Evolutionary conservation across 2,329 filamentous ascomycete genomes (phyloP).

Genomic region (Rhynchosporium graminicola): DNA sequence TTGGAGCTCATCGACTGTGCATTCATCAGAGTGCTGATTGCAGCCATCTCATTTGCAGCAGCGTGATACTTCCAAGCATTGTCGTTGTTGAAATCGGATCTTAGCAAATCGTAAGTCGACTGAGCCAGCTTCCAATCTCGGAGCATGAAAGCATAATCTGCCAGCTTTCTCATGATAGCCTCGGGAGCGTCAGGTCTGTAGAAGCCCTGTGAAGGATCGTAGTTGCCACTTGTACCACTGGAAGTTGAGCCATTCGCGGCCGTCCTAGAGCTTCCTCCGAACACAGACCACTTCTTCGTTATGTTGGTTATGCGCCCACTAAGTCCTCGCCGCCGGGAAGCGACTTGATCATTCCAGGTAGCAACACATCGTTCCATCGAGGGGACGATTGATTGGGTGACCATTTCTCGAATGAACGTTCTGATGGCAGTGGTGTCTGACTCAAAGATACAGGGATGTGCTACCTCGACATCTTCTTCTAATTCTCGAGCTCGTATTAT

Average conservation of each 20-base stretch:
- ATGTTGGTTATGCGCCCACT: conserved; percentile 93
- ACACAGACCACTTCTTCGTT: conserved; percentile 85
- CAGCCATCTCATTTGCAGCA: conserved; percentile 92
- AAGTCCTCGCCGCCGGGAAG: conserved; percentile 83
- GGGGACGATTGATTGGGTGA: conserved; percentile 90
- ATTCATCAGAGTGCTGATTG: conserved; percentile 77
- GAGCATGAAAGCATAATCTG: conserved; percentile 95
- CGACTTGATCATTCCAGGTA: conserved; percentile 96
- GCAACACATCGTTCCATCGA: conserved; percentile 93
- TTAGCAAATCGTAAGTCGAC: conserved; percentile 86
- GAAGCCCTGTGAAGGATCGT: conserved; percentile 75
- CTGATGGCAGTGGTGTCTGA: conserved; percentile 87
- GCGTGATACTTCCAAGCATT: conserved; percentile 98
- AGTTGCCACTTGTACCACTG: conserved; percentile 64
- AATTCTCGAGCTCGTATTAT: conserved; percentile 69
- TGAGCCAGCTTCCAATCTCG: conserved; percentile 93
- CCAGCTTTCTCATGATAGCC: conserved; percentile 88
- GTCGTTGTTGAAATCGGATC: conserved; percentile 87
- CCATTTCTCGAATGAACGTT: conserved; percentile 90
- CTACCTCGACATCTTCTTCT: conserved; percentile 70
- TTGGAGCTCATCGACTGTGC: conserved; percentile 73
- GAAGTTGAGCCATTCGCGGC: conserved; percentile 40
- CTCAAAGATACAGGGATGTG: conserved; percentile 81
- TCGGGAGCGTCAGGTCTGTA: conserved; percentile 84
- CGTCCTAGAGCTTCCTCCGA: conserved; percentile 58